These are phyloP conservation scores for sorghum (Sorghum bicolor) DNA, from an alignment of 176 grass and related monocot genomes.

Conservation along the genomic window DNA sequence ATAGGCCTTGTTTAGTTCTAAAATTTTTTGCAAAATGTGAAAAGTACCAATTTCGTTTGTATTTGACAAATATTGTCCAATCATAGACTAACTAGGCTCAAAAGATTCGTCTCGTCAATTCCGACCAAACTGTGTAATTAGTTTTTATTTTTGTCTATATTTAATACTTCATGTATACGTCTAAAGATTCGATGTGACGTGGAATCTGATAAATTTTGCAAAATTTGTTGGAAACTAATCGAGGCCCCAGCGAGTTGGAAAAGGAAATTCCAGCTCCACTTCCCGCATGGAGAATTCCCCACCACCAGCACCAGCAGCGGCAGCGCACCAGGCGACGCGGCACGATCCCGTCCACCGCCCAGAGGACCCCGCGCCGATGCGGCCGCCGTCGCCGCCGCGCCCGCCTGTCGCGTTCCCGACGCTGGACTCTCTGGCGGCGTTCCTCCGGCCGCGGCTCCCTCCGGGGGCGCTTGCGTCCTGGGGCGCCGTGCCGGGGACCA, in stretches of 20 bases:
- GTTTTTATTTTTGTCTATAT: no score
- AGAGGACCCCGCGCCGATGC: constrained; percentile 17
- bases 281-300: constrained; percentile 5
- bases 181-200: no score
- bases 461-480: constrained; percentile 48
- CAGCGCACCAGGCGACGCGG: neutral
- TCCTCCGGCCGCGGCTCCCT: constrained; percentile 55
- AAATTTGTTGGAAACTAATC: no score
- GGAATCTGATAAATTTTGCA: no score
- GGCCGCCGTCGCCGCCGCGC: constrained; percentile 35
- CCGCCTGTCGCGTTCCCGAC: constrained; percentile 58
- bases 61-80: no score
- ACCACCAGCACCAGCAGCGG: neutral
- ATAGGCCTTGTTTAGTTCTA: no score
- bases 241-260: neutral
- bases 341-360: neutral
- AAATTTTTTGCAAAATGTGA: no score
- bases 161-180: no score
- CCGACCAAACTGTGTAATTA: no score
- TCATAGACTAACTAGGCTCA: no score
- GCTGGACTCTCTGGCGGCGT: constrained; percentile 62
- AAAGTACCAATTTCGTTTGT: no score
- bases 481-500: constrained; percentile 65
- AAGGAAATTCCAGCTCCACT: neutral
- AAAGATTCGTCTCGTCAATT: no score